Evolutionary conservation across 1,284 basidiomycete species (phyloP).

Genomic region (Mrakiaceae sp.): DNA sequence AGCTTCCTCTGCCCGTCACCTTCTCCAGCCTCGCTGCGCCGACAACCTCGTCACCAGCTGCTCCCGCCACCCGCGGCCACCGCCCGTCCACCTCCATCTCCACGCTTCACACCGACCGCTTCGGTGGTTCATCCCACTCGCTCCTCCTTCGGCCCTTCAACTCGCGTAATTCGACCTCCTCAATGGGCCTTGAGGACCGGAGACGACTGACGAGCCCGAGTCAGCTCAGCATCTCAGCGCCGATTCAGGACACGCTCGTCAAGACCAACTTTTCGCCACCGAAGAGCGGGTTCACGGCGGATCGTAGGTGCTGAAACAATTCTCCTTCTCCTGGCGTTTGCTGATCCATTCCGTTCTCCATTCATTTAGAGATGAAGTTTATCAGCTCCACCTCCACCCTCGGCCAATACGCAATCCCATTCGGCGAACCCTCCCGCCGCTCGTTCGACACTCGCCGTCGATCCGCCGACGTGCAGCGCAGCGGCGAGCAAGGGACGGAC

Average conservation of each 20-base stretch:
- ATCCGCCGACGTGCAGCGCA: not conserved
- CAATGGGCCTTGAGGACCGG: not conserved
- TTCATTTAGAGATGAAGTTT: no score
- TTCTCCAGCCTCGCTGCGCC: not conserved
- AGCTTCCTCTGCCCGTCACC: not conserved
- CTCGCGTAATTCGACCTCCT: not conserved
- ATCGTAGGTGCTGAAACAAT: not conserved
- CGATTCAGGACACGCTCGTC: not conserved
- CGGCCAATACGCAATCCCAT: not conserved
- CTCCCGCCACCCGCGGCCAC: not conserved
- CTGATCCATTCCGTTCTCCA: not conserved
- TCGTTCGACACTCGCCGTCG: slow-evolving; percentile 1
- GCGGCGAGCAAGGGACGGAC: not conserved
- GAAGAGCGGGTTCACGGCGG: not conserved
- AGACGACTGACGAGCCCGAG: slow-evolving; percentile 1
- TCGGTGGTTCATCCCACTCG: not conserved
- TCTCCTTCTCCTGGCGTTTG: not conserved
- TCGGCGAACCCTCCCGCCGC: not conserved
- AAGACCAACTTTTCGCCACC: not conserved
- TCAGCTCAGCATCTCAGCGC: not conserved
- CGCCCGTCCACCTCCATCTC: not conserved
- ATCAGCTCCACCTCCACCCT: not conserved
- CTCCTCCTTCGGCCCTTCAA: not conserved
- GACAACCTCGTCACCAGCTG: not conserved
- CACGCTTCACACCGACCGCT: not conserved